Evolutionary conservation across 2,329 filamentous ascomycete species (phyloP).

Genomic region (Sporothrix phasma): DNA sequence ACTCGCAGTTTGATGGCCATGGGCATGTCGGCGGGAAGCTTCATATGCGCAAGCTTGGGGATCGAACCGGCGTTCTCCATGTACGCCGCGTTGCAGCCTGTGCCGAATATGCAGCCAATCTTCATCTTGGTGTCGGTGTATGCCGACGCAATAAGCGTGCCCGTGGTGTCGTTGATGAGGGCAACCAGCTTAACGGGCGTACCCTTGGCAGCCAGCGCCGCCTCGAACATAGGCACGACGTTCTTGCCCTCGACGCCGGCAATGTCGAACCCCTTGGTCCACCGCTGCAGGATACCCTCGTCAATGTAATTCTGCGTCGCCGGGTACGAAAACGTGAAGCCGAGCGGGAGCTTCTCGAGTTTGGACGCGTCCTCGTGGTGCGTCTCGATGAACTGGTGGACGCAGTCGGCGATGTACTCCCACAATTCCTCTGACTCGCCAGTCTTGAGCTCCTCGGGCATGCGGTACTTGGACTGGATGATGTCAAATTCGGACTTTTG

Average conservation of each 20-base stretch:
- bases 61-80: slow-evolving; percentile 90
- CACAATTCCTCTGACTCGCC: slow-evolving; percentile 77
- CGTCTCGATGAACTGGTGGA: slow-evolving; percentile 80
- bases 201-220: slow-evolving; percentile 53
- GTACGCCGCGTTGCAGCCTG: slow-evolving; percentile 95
- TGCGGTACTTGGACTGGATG: slow-evolving; percentile 89
- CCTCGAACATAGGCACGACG: slow-evolving; percentile 80
- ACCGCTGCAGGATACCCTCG: slow-evolving; percentile 82
- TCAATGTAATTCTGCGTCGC: slow-evolving; percentile 90
- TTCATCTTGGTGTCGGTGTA: slow-evolving; percentile 92
- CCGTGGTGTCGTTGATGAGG: slow-evolving; percentile 95
- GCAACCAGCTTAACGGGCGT: slow-evolving; percentile 89
- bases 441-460: slow-evolving; percentile 87
- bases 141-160: slow-evolving; percentile 88
- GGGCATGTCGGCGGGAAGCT: slow-evolving; percentile 69
- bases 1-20: slow-evolving; percentile 98
- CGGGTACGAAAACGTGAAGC: slow-evolving; percentile 95
- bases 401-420: slow-evolving; percentile 89
- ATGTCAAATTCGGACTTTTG: slow-evolving; percentile 87
- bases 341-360: slow-evolving; percentile 61
- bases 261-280: slow-evolving; percentile 98
- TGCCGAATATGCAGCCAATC: slow-evolving; percentile 97
- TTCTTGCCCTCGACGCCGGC: slow-evolving; percentile 82
- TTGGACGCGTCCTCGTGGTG: slow-evolving; percentile 61
- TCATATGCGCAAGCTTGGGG: slow-evolving; percentile 87